phyloP scores from a whole-genome alignment of 805 yeast genomes.

The Pichia sporocuriosa region DNA sequence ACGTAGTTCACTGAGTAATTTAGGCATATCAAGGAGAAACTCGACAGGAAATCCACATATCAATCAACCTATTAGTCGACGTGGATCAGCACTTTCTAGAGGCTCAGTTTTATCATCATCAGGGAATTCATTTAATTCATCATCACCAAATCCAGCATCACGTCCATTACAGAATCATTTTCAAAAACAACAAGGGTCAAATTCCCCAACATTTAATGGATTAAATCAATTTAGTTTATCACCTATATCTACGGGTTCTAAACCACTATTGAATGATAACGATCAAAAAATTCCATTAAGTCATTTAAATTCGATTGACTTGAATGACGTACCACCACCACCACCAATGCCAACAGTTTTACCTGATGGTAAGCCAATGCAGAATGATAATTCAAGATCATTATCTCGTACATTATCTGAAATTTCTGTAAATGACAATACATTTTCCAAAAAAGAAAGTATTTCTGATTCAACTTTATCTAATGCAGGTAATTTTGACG shows the following conservation, averaged over 20 bases:
- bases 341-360: slow-evolving; percentile 42
- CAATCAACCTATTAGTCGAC: slow-evolving; percentile 1
- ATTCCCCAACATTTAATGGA: not conserved
- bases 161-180: slow-evolving; percentile 1
- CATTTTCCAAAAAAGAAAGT: not conserved
- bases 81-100: slow-evolving; percentile 5
- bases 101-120: slow-evolving; percentile 4
- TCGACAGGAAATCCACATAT: slow-evolving; percentile 9
- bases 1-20: slow-evolving; percentile 11
- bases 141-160: not conserved
- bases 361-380: slow-evolving; percentile 19
- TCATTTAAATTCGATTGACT: slow-evolving; percentile 21
- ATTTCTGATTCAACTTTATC: not conserved
- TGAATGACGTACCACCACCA: slow-evolving; percentile 57
- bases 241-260: not conserved
- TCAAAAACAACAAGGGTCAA: not conserved
- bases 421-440: not conserved
- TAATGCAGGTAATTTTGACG: not conserved
- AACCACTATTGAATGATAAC: not conserved
- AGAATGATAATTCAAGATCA: not conserved
- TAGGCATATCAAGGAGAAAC: slow-evolving; percentile 14
- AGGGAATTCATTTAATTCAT: slow-evolving; percentile 2
- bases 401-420: not conserved
- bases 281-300: too few relatives aligned
- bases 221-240: not conserved